Evolutionary conservation across 371 early-diverging fungal species (phyloP), one percentile per base, ranked within the genome.

Genomic region (Mucor saturninus): DNA sequence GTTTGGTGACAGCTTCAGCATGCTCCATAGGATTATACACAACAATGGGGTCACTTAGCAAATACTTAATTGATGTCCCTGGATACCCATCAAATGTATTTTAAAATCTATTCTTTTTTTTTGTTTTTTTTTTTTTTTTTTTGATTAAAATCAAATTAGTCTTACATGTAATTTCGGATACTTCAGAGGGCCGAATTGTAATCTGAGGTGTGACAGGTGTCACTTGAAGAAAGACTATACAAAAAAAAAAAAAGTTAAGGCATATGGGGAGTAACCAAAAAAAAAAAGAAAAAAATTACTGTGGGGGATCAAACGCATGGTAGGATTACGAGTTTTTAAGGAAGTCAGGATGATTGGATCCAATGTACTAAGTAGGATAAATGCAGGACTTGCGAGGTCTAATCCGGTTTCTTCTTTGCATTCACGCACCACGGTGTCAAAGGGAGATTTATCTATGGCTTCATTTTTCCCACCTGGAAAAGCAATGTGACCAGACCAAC

Each of bases 381-480:
- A 91, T 31, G 71, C 69, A 9, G 71, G 63, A 35, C 75, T 62
- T 50, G 63, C 64, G 11, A 87, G 68, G 73, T 86, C 80, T 11
- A 87, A 65, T 5, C 88, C 88, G 54, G 85, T 66, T 60, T 91
- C 91, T 69, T 91, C 91, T 53, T 76, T 54, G 1, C 84, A 84
- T 71, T 91, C 91, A 54, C 91, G 68, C 51, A 76, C 79, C 4
- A 84, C 90, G 3, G 91, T 87, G 45, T 86, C 84, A 31, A 85
- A 77, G 48, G 83, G 77, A 50, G 83, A 79, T 35, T 79, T 80
- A 60, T 91, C 89, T 13, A 62, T 67, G 6, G 77, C 64, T 54
- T 89, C 89, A 6, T 75, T 77, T 57, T 87, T 88, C 10, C 91
- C 91, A 5, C 91, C 91, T 1, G 90, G 90, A 60, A 89, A 86